Evolutionary conservation across 495 filamentous ascomycete genomes (phyloP).

Genomic region (Halenospora varia): DNA sequence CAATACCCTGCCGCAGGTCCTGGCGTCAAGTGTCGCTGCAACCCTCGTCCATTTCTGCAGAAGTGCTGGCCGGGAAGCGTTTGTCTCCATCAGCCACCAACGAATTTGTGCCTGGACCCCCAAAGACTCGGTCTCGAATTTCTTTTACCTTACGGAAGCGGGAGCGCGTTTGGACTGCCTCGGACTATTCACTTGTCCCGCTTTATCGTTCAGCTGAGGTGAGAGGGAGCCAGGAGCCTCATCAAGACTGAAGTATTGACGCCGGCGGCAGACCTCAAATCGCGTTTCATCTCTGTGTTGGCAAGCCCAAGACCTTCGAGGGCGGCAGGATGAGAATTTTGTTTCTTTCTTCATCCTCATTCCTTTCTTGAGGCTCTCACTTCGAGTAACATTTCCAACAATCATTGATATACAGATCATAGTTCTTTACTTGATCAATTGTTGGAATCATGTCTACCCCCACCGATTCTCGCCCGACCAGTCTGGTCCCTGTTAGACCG

Average conservation of each 20-base stretch:
- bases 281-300: background rate
- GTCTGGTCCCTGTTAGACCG: background rate
- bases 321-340: background rate
- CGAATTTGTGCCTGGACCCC: background rate
- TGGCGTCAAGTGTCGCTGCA: background rate
- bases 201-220: background rate
- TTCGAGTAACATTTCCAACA: background rate
- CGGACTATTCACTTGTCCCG: background rate
- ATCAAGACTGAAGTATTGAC: background rate
- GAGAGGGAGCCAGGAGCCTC: background rate
- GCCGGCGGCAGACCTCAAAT: background rate
- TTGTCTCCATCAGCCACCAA: background rate
- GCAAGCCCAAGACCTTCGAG: background rate
- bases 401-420: background rate
- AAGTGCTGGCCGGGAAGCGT: background rate
- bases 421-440: background rate
- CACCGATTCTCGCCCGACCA: background rate
- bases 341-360: background rate
- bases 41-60: background rate
- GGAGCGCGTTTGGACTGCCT: background rate
- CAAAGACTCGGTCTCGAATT: background rate
- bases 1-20: background rate
- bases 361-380: background rate
- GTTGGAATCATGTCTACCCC: background rate
- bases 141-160: background rate